Evolutionary conservation across 768 basidiomycete species (phyloP), one percentile per base, ranked within the genome.

Genomic region (Leucosporidium scottii): DNA sequence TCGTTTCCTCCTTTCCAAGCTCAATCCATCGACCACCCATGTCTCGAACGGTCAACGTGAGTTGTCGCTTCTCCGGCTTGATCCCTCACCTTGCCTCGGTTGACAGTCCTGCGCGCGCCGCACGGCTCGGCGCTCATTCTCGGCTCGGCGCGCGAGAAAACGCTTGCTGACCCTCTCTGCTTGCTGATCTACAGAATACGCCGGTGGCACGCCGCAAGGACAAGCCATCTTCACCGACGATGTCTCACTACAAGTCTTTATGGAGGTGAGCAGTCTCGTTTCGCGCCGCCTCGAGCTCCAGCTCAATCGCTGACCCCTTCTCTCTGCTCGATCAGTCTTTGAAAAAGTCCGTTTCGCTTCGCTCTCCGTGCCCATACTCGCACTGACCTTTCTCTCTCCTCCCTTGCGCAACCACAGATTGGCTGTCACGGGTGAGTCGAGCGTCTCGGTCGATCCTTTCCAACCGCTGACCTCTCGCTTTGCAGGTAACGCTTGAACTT

Each of bases 221-320:
- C 9, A 90, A 92, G 79, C 90, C 92, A 97, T 98, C 79, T 96
- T 97, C 78, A 98, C 94, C 63, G 94, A 97, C 76, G 94, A 98
- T 78, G 93, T 98, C 70, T 96, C 91, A 77, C 84, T 97, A 80
- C 91, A 93, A 78, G 89, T 93, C 64, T 94, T 96, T 82, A 93
- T 93, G 73, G 68, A 64, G 39, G 39, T 44, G 39, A 44, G 39
- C 15, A 2, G 15, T 17, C 8, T 44, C 13, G 8, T 12, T 44
- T 17, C 39, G 39, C 13, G 20, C 31, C 17, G 25, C 31, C 34
- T 1, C 17, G 15, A 56, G 55, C 34, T 34, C 31, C 18, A 56
- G 55, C 34, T 34, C 31, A 8, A 27, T 13, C 21, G 55, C 28
- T 57, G 25, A 25, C 53, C 6, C 27, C 12, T 27, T 27, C 53